Evolutionary conservation across 2,329 filamentous ascomycete species (phyloP).

Genomic region (Aspergillus hiratsukae): DNA sequence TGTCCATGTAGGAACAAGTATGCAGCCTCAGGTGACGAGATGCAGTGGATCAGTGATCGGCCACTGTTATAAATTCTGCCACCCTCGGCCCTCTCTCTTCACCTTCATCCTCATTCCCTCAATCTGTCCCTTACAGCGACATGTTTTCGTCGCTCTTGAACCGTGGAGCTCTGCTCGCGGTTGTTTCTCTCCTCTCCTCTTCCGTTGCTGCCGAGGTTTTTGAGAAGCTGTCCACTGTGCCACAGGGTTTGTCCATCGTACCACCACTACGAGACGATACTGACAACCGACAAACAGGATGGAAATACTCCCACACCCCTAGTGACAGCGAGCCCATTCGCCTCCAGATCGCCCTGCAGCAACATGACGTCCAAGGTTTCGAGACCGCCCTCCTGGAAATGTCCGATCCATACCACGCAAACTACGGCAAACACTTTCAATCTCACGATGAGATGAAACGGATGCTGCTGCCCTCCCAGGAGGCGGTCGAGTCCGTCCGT

Average conservation of each 20-base stretch:
- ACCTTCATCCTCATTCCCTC: slow-evolving; percentile 1
- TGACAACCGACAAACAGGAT: slow-evolving; percentile 20
- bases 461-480: slow-evolving; percentile 44
- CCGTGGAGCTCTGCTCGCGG: slow-evolving; percentile 25
- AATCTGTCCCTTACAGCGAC: not conserved
- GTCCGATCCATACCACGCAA: slow-evolving; percentile 45
- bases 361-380: slow-evolving; percentile 34
- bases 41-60: not conserved
- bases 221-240: slow-evolving; percentile 32
- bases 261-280: not conserved
- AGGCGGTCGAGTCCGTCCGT: slow-evolving; percentile 39
- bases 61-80: not conserved
- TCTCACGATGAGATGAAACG: slow-evolving; percentile 46
- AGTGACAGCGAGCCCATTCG: slow-evolving; percentile 23
- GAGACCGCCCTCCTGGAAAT: slow-evolving; percentile 47
- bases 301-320: slow-evolving; percentile 28
- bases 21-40: not conserved
- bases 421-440: slow-evolving; percentile 49
- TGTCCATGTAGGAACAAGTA: not conserved
- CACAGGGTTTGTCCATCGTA: slow-evolving; percentile 24
- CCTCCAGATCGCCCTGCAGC: slow-evolving; percentile 33
- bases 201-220: slow-evolving; percentile 30
- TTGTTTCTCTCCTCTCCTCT: slow-evolving; percentile 24
- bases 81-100: not conserved
- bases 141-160: slow-evolving; percentile 25